These are phyloP conservation scores for Colletotrichum tanaceti DNA, from an alignment of 2,329 filamentous ascomycete species.

Conservation along the genomic window DNA sequence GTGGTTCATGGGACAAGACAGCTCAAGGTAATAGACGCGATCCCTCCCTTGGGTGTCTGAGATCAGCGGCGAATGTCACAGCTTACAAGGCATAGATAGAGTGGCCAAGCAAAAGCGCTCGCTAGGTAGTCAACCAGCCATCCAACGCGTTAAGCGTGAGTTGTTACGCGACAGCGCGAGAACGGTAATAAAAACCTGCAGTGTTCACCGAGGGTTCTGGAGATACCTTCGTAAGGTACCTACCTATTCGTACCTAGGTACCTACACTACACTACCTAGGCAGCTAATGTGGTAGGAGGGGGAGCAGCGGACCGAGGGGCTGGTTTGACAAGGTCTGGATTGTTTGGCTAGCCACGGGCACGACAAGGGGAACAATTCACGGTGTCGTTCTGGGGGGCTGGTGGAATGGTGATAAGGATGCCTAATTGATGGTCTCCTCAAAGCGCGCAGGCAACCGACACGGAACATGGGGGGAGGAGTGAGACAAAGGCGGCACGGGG, in stretches of 20 bases:
- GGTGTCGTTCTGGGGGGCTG: background rate
- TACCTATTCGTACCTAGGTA: too few species aligned
- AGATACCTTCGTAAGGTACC: too few species aligned
- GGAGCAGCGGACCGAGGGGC: conserved; percentile 26
- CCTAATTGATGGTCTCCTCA: background rate
- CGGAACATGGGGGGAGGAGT: too few species aligned
- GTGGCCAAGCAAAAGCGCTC: background rate
- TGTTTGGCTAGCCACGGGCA: conserved; percentile 3
- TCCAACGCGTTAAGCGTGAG: background rate
- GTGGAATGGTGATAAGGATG: conserved; percentile 16
- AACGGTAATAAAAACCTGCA: background rate
- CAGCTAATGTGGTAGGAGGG: too few species aligned
- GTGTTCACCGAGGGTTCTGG: too few species aligned
- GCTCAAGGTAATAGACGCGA: conserved; percentile 12
- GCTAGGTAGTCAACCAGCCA: background rate
- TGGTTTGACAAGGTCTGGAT: conserved; percentile 22
- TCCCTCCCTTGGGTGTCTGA: conserved; percentile 2
- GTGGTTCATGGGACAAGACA: background rate
- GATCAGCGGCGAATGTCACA: conserved; percentile 8
- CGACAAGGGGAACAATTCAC: conserved; percentile 33
- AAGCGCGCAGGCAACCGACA: background rate
- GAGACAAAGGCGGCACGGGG: background rate
- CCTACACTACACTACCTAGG: too few species aligned
- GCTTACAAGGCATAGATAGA: background rate
- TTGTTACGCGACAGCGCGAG: conserved; percentile 8